Evolutionary conservation across 768 basidiomycete genomes (phyloP), one percentile per base, ranked within the genome.

Genomic region (Coprinopsis cinerea): DNA sequence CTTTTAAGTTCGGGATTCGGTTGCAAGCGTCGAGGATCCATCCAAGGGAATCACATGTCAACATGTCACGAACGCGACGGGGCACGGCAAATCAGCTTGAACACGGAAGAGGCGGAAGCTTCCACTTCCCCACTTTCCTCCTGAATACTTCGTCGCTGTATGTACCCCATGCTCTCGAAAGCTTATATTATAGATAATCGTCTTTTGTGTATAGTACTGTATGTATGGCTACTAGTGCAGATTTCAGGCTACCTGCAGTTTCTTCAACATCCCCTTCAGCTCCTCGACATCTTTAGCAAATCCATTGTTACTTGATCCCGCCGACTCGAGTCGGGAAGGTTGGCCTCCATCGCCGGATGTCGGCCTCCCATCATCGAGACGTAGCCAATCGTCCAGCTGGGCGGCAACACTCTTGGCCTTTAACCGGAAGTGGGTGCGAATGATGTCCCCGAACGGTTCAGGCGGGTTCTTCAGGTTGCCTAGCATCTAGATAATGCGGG

Each of bases 361-460:
- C 4, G 69, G 42, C 54, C 71, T 77, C 2, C 87, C 87, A 57
- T 95, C 92, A 58, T 95, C 92, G 48, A 77, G 66, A 3, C 64
- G 59, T 28, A 89, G 70, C 90, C 90, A 96, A 49, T 79, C 72
- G 57, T 92, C 85, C 36, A 97, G 71, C 65, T 94, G 92, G 20
- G 75, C 62, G 18, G 67, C 64, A 51, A 97, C 79, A 2, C 77
- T 76, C 43, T 70, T 72, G 1, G 89, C 82, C 60, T 97, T 97
- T 51, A 96, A 68, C 15, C 87, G 77, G 71, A 92, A 97, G 67
- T 97, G 94, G 0, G 92, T 94, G 27, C 78, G 83, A 60, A 97
- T 86, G 49, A 95, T 79, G 51, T 92, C 89, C 25, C 70, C 81
- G 60, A 92, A 96, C 47, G 89, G 88, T 57, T 91, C 87, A 7